Base-by-base conservation (phyloP, 306 rosid species). In the Cicer judaicum region DNA sequence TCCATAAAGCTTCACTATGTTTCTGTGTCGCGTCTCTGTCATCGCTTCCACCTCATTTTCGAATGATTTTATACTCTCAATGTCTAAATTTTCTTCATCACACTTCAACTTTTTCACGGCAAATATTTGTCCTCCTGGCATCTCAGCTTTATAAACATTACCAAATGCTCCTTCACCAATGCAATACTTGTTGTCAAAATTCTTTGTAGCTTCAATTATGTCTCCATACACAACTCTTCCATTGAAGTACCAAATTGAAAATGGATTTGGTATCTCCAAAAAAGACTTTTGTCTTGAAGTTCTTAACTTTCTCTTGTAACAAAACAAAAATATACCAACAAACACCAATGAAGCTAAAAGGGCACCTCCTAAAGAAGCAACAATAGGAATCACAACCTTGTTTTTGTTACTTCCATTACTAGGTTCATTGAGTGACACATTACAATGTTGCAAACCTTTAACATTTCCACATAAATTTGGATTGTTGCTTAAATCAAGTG, bases 1-100 rank as follows among this genome's bases (percentile, higher is more conserved):
- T 47, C 89, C 89, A 38, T 74, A 83, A 13, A 86, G 76, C 84
- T 74, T 85, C 42, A 85, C 87, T 62, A 85, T 85, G 74, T 83
- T 85, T 49, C 86, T 41, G 57, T 85, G 89, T 9, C 83, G 49
- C 12, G 74, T 79, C 64, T 81, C 86, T 7, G 78, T 75, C 77
- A 86, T 68, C 21, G 88, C 81, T 50, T 81, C 72, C 0, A 84
- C 73, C 47, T 87, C 88, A 52, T 36, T 76, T 59, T 74, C 7
- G n/a, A 81, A 84, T 52, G 53, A 0, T 72, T 81, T 87, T 73
- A 75, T 52, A 5, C 82, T 78, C 10, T 56, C 77, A n/a, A 13
- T 54, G 13, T 77, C 82, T 39, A 80, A 41, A 63, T 43, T 79
- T 5, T 80, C 87, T 64, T 11, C 69, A 66, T 81, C 72, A 6